Evolutionary conservation across 2,329 filamentous ascomycete genomes (phyloP).

Genomic region (Paecilomyces formosus): DNA sequence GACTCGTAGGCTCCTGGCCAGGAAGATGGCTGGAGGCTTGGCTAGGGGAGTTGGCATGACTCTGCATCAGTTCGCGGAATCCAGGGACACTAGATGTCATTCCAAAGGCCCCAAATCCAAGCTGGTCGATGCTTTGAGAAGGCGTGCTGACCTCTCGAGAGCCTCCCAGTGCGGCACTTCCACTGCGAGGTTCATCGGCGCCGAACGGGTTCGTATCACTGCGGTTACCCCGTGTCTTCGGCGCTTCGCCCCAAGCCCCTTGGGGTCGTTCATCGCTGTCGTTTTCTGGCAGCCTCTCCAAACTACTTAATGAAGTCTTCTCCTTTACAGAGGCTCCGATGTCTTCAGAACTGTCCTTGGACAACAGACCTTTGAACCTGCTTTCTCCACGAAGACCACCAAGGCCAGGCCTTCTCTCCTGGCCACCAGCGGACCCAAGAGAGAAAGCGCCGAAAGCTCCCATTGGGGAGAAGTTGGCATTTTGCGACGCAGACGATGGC

Average conservation of each 20-base stretch:
- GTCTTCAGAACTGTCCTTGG: conserved; percentile 67
- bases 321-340: conserved; percentile 45
- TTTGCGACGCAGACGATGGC: conserved; percentile 51
- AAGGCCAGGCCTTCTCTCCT: conserved; percentile 65
- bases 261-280: conserved; percentile 39
- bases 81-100: conserved; percentile 53
- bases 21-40: conserved; percentile 45
- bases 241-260: conserved; percentile 45
- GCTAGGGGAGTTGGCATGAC: conserved; percentile 51
- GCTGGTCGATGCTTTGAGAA: conserved; percentile 43
- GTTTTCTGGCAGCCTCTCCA: conserved; percentile 48
- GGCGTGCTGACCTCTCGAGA: conserved; percentile 61
- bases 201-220: conserved; percentile 43
- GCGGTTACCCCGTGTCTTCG: conserved; percentile 41
- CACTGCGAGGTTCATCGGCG: conserved; percentile 43
- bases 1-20: conserved; percentile 68
- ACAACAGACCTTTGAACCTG: conserved; percentile 76
- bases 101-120: conserved; percentile 54
- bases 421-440: conserved; percentile 46
- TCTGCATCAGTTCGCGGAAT: conserved; percentile 50
- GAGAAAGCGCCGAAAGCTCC: conserved; percentile 89
- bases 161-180: conserved; percentile 64
- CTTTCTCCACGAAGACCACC: conserved; percentile 67
- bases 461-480: conserved; percentile 61
- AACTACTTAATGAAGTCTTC: conserved; percentile 46